Base-by-base conservation (phyloP, 129 eudicot species). In the Sambucus nigra region DNA sequence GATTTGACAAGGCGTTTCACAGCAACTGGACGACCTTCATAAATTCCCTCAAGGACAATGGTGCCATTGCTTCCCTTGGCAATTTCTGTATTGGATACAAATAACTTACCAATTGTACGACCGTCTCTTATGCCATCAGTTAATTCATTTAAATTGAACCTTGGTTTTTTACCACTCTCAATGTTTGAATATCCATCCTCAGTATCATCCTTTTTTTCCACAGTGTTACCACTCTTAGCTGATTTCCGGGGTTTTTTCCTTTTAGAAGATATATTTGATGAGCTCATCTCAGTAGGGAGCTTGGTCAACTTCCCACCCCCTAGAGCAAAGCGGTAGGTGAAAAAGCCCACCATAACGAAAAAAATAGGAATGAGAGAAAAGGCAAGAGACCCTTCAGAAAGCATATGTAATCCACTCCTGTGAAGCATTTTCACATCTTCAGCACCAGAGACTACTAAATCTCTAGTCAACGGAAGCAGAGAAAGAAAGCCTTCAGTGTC, bases 61-160 rank as follows among this genome's bases (percentile, higher is more conserved):
- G 99, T 92, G 21, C 99, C 99, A 23, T 92, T 86, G 54, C 99
- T 92, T 47, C 99, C 99, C 72, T 92, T 92, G 10, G 95, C 99
- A 55, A 92, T 92, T 73, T 86, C 99, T 51, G 73, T 82, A 27
- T 42, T 70, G 11, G 89, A 73, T 19, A 92, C 78, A 70, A 82
- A 77, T 51, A 92, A 73, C 69, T 80, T 92, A 59, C 99, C 95
- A 41, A 92, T 69, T 10, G 63, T 50, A n/a, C 84, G 84, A 49
- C 91, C 95, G 63, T 65, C 91, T 57, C 31, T 41, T 17, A 52
- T 50, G 33, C 45, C 54, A 53, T 70, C 55, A 12, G 25, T 44
- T 42, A 63, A 54, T 48, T 72, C 66, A 72, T 69, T 73, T 33
- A 79, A 81, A 67, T 71, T 76, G 59, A 79, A 31, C 54, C 59